Percentiles rank a stretch among this genome's conserved stretches.
Conservation (phyloP, 345 rosid genomes). For the Salix exigua region DNA sequence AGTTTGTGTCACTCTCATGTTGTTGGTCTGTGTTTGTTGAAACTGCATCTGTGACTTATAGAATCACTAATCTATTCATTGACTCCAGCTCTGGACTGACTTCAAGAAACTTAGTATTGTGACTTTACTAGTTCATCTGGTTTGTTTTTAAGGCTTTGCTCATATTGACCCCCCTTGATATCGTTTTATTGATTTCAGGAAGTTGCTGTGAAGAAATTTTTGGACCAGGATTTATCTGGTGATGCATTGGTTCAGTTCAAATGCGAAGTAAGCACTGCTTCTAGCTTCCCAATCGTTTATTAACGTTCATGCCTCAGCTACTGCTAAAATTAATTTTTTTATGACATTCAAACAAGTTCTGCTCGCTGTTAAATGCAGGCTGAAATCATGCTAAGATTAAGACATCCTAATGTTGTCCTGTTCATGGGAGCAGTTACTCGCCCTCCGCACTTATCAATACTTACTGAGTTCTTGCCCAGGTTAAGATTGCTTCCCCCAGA, state of each 20-base stretch:
- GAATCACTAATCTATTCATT: background rate
- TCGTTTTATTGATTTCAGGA: conserved; percentile 46
- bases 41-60: background rate
- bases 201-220: conserved; percentile 94
- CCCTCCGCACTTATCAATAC: conserved; percentile 81
- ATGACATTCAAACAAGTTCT: conserved; percentile 6
- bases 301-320: background rate
- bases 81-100: background rate
- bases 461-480: conserved; percentile 99
- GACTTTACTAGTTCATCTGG: background rate
- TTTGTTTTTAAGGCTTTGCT: background rate
- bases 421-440: conserved; percentile 99
- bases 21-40: background rate
- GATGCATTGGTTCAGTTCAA: conserved; percentile 85
- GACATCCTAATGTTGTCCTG: conserved; percentile 97
- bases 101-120: background rate
- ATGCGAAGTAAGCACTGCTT: conserved; percentile 61
- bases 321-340: background rate
- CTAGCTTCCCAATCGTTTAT: background rate
- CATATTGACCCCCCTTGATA: background rate
- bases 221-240: conserved; percentile 90
- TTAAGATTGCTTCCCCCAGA: conserved; percentile 15
- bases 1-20: background rate
- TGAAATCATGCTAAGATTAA: conserved; percentile 89
- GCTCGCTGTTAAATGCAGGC: conserved; percentile 40